phyloP scores from a whole-genome alignment of 2,329 filamentous ascomycete genomes.

The Cladosporium colombiae region DNA sequence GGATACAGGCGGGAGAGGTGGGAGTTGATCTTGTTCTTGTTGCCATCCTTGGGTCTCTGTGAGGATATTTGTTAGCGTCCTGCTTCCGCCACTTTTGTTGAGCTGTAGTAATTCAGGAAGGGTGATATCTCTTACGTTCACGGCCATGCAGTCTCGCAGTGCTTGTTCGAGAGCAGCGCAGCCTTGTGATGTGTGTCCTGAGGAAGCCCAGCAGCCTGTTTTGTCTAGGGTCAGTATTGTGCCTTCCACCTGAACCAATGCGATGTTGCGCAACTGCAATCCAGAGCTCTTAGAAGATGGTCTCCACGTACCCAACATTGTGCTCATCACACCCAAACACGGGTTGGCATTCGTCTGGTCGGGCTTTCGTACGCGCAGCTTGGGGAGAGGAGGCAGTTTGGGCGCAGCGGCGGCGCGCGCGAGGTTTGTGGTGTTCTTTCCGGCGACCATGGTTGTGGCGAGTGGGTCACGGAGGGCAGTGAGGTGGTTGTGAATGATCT shows the following conservation, averaged over 20 bases:
- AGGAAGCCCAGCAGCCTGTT: constrained; percentile 80
- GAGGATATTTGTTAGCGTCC: background rate
- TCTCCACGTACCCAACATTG: constrained; percentile 60
- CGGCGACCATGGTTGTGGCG: constrained; percentile 35
- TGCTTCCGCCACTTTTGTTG: background rate
- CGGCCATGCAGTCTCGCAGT: constrained; percentile 75
- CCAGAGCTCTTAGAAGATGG: background rate
- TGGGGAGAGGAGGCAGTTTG: constrained; percentile 60
- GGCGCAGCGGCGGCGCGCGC: constrained; percentile 41
- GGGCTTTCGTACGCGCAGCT: constrained; percentile 65
- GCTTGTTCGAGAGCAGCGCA: constrained; percentile 63
- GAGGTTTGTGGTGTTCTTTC: constrained; percentile 35
- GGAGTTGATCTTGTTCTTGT: constrained; percentile 86
- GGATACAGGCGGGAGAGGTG: constrained; percentile 78
- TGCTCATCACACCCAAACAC: constrained; percentile 66
- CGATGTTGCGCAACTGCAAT: background rate
- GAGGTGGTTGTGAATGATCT: background rate
- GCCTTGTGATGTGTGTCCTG: constrained; percentile 65
- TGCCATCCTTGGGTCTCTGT: constrained; percentile 57
- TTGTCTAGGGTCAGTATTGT: constrained; percentile 13
- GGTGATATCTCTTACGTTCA: constrained; percentile 56
- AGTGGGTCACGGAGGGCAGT: background rate
- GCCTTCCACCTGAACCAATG: background rate
- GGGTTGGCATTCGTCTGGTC: constrained; percentile 64
- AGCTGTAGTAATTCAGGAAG: background rate